Base-by-base conservation (phyloP, 768 basidiomycete genomes). In the Kwoniella sp. region DNA sequence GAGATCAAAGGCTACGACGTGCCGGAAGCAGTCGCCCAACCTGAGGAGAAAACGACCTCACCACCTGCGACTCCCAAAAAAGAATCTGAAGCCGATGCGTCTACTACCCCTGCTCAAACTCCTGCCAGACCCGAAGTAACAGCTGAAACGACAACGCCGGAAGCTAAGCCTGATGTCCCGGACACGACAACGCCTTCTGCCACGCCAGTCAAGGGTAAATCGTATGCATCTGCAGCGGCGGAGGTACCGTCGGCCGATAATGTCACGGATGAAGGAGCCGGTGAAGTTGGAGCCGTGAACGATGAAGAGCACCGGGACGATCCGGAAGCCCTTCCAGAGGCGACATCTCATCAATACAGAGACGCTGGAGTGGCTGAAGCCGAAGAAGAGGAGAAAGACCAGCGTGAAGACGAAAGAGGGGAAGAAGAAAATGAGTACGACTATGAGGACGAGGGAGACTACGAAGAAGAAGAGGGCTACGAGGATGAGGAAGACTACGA, bases 391-490 rank as follows among this genome's bases (percentile, higher is more conserved):
- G 68, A 56, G 0, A 61, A 54, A 1, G 50, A 56, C 13, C 56
- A 66, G 1, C 58, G 56, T 9, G 69, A 59, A 1, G 69, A 50
- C 0, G 67, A 67, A 17, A 61, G 62, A 15, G 63, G 67, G 4
- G 62, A 68, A 17, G 62, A 63, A 12, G 71, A 70, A 4, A 50
- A 68, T 11, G 68, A 69, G 9, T 51, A 67, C 7, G 61, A 70
- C 22, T 63, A 68, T 12, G 67, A 68, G 22, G 64, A 70, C 3
- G 59, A 69, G 26, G 54, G 38, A 7, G 63, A 65, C 7, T 53
- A 55, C 12, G 61, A 67, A 11, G 54, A 67, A n/a, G 61, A 66
- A 4, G 61, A 67, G 1, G 48, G 51, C 25, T 65, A 64, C n/a
- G 65, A 60, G 15, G 25, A 65, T 25, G 60, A 63, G 15, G 67